A percentile compares a stretch with the other conserved stretches of the same genome.
These are phyloP conservation scores for Porphyrellus cyaneotinctus DNA, from an alignment of 768 basidiomycete genomes.

Conservation along the genomic window DNA sequence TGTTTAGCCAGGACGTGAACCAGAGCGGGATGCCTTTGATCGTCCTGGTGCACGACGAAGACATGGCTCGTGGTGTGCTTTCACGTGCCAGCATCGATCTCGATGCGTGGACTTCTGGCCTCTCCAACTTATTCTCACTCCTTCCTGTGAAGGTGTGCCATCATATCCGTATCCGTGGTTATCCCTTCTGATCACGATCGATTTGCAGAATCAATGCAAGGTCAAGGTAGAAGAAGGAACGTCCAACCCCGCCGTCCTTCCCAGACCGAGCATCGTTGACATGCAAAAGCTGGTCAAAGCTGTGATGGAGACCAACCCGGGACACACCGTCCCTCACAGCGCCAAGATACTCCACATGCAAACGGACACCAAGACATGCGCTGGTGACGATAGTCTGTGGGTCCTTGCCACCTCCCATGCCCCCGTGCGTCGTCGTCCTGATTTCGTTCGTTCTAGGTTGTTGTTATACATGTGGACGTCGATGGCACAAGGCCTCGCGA, in stretches of 20 bases:
- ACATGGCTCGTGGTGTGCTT: constrained; percentile 38
- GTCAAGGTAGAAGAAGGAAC: background rate
- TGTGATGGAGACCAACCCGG: constrained; percentile 36
- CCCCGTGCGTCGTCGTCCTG: background rate
- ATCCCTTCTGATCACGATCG: background rate
- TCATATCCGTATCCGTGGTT: background rate
- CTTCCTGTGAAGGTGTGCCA: constrained; percentile 5
- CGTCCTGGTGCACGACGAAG: constrained; percentile 45
- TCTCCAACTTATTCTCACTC: constrained; percentile 23
- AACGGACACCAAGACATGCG: constrained; percentile 38
- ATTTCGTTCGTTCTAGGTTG: constrained; percentile 27
- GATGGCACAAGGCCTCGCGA: constrained; percentile 43
- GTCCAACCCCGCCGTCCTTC: background rate
- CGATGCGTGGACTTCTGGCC: constrained; percentile 38
- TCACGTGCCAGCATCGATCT: constrained; percentile 40
- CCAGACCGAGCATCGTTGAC: constrained; percentile 40
- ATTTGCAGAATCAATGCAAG: constrained; percentile 10
- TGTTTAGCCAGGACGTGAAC: constrained; percentile 20
- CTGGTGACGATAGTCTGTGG: constrained; percentile 51
- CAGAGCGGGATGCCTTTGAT: constrained; percentile 35
- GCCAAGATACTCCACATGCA: constrained; percentile 34
- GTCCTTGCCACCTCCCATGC: constrained; percentile 9
- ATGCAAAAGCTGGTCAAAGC: constrained; percentile 34
- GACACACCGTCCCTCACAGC: constrained; percentile 26
- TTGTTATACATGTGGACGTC: constrained; percentile 43